phyloP scores from a whole-genome alignment of 2,329 filamentous ascomycete genomes.

The Fusarium begoniae region DNA sequence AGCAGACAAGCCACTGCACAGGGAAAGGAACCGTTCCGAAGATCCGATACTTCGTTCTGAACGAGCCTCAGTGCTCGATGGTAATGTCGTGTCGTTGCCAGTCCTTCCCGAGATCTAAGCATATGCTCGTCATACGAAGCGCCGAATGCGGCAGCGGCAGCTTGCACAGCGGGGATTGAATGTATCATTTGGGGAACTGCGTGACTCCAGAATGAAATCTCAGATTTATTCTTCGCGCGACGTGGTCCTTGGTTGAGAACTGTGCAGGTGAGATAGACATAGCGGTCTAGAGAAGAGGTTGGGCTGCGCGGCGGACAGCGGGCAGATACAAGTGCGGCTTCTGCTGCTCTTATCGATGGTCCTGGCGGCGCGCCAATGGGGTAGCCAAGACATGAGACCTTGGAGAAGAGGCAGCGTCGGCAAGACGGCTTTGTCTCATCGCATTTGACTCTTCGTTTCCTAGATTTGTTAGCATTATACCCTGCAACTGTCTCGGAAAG shows the following conservation, averaged over 20 bases:
- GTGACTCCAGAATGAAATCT: constrained; percentile 14
- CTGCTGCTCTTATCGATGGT: fast-evolving
- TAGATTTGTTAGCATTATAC: neutral
- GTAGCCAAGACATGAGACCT: constrained; percentile 10
- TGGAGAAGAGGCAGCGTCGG: constrained; percentile 18
- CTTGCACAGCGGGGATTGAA: constrained; percentile 6
- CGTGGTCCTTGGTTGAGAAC: constrained; percentile 16
- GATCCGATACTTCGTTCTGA: neutral
- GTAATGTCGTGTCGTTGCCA: neutral
- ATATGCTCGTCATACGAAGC: constrained; percentile 22
- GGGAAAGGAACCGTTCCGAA: neutral
- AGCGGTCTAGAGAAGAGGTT: neutral
- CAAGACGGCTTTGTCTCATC: constrained; percentile 29
- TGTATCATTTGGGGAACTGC: constrained; percentile 23
- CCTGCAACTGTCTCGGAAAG: too few relatives aligned
- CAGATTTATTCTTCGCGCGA: neutral
- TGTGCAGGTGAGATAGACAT: constrained; percentile 8
- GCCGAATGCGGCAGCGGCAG: constrained; percentile 15
- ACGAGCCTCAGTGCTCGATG: neutral
- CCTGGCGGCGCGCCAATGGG: constrained; percentile 10
- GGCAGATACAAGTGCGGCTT: neutral
- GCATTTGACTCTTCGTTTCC: constrained; percentile 26
- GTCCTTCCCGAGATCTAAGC: neutral
- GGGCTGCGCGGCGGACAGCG: neutral
- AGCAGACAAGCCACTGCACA: constrained; percentile 17